Evolutionary conservation across 108 stramenopile species (phyloP).

Genomic region (Cyclotella choctawhatcheeana): DNA sequence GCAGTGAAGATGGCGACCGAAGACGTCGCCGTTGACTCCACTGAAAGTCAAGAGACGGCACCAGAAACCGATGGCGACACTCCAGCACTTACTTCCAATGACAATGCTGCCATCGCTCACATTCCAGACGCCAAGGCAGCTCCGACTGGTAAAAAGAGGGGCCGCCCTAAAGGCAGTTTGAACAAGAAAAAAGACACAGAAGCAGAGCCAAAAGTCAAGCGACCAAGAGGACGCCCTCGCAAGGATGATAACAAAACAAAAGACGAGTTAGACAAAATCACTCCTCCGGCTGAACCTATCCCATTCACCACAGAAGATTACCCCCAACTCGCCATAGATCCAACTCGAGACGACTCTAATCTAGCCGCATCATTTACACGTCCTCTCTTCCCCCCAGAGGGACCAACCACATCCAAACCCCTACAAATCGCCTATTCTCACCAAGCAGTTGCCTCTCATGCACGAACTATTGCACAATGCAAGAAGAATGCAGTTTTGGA

Average conservation of each 20-base stretch:
- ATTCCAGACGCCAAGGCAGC: neutral
- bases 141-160: constrained; percentile 9
- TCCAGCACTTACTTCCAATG: neutral
- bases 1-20: neutral
- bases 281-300: constrained; percentile 4
- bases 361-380: constrained; percentile 32
- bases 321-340: constrained; percentile 36
- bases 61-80: no score
- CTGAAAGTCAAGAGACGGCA: no score
- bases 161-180: constrained; percentile 4
- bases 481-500: constrained; percentile 16
- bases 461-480: constrained; percentile 3
- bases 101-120: neutral
- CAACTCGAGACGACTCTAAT: constrained; percentile 23
- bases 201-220: neutral
- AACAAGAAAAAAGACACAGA: constrained; percentile 4
- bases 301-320: constrained; percentile 20
- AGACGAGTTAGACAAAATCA: neutral
- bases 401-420: constrained; percentile 27
- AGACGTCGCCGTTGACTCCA: neutral
- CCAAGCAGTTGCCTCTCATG: neutral
- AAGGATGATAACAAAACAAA: constrained; percentile 1
- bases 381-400: constrained; percentile 25
- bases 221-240: constrained; percentile 12
- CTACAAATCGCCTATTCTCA: constrained; percentile 51